Conservation (phyloP, 2,329 filamentous ascomycete species). For the Aureobasidium sp. region DNA sequence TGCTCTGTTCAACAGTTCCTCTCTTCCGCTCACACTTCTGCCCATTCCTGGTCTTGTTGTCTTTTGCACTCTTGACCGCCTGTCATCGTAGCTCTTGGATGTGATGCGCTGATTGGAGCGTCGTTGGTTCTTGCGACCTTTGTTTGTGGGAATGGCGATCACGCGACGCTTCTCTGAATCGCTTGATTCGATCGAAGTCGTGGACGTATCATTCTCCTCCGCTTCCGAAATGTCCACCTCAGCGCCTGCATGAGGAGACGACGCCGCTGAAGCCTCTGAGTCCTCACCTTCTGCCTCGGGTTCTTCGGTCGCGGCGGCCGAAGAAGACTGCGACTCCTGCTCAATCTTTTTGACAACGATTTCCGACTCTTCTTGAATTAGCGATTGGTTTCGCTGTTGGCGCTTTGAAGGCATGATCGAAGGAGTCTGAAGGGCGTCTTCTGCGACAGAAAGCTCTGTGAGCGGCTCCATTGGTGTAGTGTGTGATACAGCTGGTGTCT, state of each 20-base stretch:
- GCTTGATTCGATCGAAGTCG: slow-evolving; percentile 1
- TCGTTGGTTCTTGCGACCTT: neutral
- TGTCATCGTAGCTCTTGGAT: neutral
- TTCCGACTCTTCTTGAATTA: slow-evolving; percentile 7
- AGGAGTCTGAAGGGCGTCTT: neutral
- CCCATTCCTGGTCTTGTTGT: neutral
- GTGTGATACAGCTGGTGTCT: neutral
- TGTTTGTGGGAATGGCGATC: neutral
- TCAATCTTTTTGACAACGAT: neutral
- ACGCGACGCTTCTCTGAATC: neutral
- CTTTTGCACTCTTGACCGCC: slow-evolving; percentile 4
- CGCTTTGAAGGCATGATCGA: neutral
- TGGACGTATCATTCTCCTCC: slow-evolving; percentile 4
- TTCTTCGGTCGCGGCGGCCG: neutral
- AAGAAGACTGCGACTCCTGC: neutral
- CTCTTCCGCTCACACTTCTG: slow-evolving; percentile 8
- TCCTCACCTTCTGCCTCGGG: neutral
- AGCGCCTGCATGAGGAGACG: neutral
- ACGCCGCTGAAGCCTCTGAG: slow-evolving; percentile 1
- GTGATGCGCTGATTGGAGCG: neutral
- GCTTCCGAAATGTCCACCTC: neutral
- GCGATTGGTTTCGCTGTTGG: neutral
- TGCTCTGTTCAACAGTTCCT: slow-evolving; percentile 8
- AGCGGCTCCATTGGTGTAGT: neutral
- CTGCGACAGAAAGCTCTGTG: neutral